Evolutionary conservation across 345 rosid species (phyloP), one percentile per base, ranked within the genome.

Genomic region (Salix suchowensis): DNA sequence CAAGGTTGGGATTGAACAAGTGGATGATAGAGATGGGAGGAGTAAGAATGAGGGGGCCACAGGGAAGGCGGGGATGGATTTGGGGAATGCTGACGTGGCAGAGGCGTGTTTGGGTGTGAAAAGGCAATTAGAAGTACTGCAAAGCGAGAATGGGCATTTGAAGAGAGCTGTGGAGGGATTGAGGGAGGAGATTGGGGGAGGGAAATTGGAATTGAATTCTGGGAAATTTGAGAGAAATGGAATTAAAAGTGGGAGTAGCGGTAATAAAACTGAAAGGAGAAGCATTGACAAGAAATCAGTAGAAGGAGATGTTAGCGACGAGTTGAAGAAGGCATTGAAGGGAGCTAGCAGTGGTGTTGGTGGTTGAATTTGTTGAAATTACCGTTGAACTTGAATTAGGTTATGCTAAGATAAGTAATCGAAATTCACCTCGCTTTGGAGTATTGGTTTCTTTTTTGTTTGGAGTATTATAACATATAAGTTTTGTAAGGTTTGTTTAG

Each of bases 1-100:
- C 72, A 96, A 96, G 86, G 86, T 93, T 7, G 97, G 94, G 60
- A 85, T 96, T 80, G 99, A 96, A 78, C 96, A 96, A 74, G 88
- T 91, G 75, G 89, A 87, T 64, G 77, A 72, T 4, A 3, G 54
- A 7, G 74, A 65, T 0, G 84, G 80, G 68, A 70, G 81, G 0
- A 88, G 88, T 50, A 21, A 74, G 60, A 42, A 72, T 65, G 58
- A 4, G 69, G 42, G 4, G 48, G 46, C 28, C 21, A 11, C 61
- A 4, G 24, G 23, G 62, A 82, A 42, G 36, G 44, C 69, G 28
- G 69, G 72, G 52, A 73, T 80, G 10, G 78, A 67, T 0, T 40
- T n/a, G 84, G 78, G 71, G 37, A 68, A 80, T 21, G 72, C 75
- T 4, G 93, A 88, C 34, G 72, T 88, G 82, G 87, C 83, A 60